Percentiles rank a stretch among this genome's conserved stretches.
Conservation (phyloP, 129 eudicot genomes). For the Arctium minus region DNA sequence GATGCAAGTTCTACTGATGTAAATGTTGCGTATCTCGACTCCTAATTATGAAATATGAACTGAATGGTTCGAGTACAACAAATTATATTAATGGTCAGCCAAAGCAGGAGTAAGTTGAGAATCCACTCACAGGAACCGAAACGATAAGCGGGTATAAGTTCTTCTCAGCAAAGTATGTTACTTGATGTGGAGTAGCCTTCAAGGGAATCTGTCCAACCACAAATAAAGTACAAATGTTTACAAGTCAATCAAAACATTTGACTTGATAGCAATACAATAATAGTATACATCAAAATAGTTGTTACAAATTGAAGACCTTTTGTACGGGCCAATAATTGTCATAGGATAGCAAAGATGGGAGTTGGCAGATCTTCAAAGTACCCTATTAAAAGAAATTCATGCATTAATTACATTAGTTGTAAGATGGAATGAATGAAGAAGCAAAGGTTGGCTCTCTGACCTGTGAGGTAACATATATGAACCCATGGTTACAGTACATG, state of each 20-base stretch:
- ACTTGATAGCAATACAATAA: not conserved
- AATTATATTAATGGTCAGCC: not conserved
- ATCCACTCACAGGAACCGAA: slow-evolving; percentile 82
- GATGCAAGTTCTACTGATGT: not conserved
- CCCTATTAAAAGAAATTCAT: slow-evolving; percentile 46
- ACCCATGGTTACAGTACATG: slow-evolving; percentile 90
- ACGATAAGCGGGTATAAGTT: slow-evolving; percentile 86
- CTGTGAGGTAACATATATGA: slow-evolving; percentile 89
- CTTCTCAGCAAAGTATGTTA: slow-evolving; percentile 91
- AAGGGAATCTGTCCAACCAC: slow-evolving; percentile 63
- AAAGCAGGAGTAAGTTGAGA: slow-evolving; percentile 6
- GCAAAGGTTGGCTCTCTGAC: slow-evolving; percentile 30
- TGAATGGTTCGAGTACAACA: not conserved
- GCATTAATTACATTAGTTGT: not conserved
- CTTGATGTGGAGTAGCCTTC: slow-evolving; percentile 99
- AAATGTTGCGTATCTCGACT: not conserved
- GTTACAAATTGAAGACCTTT: slow-evolving; percentile 46
- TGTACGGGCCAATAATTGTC: slow-evolving; percentile 99
- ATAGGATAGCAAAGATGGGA: slow-evolving; percentile 71
- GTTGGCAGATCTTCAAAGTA: slow-evolving; percentile 85
- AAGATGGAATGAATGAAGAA: not conserved
- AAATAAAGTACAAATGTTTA: not conserved
- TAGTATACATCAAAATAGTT: not conserved
- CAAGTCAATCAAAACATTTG: not conserved
- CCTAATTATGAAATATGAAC: not conserved